A percentile compares a stretch with the other conserved stretches of the same genome.
Evolutionary conservation across 2,329 filamentous ascomycete genomes (phyloP).

Genomic region (Penicillium palitans): DNA sequence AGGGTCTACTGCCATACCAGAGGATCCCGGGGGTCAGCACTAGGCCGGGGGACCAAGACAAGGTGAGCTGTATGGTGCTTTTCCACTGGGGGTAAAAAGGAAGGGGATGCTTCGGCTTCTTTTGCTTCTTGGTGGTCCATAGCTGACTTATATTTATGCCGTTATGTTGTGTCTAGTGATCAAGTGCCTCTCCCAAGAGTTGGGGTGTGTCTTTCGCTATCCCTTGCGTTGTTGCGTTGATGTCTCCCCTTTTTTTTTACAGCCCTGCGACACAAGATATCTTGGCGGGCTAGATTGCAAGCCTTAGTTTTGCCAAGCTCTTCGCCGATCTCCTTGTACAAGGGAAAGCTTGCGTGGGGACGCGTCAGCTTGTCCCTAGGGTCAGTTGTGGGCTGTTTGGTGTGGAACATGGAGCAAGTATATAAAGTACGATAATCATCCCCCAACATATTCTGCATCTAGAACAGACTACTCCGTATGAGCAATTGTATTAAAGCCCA

Average conservation of each 20-base stretch:
- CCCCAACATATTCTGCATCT: neutral
- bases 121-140: slow-evolving; percentile 12
- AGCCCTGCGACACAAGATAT: neutral
- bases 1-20: slow-evolving; percentile 28
- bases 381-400: neutral
- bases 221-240: neutral
- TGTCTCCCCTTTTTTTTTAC: neutral
- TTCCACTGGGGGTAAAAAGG: neutral
- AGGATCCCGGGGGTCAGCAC: slow-evolving; percentile 35
- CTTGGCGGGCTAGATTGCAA: neutral
- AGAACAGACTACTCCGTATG: neutral
- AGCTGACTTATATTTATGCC: neutral
- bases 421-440: neutral
- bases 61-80: slow-evolving; percentile 19
- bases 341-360: neutral
- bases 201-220: neutral
- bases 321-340: slow-evolving; percentile 1
- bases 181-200: no score
- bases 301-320: slow-evolving; percentile 2
- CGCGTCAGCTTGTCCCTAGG: slow-evolving; percentile 1
- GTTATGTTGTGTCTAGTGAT: neutral
- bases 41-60: slow-evolving; percentile 43
- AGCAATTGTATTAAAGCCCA: no score
- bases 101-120: slow-evolving; percentile 8
- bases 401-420: neutral